phyloP scores from a whole-genome alignment of 495 filamentous ascomycete species.

The Parmelia sp. region DNA sequence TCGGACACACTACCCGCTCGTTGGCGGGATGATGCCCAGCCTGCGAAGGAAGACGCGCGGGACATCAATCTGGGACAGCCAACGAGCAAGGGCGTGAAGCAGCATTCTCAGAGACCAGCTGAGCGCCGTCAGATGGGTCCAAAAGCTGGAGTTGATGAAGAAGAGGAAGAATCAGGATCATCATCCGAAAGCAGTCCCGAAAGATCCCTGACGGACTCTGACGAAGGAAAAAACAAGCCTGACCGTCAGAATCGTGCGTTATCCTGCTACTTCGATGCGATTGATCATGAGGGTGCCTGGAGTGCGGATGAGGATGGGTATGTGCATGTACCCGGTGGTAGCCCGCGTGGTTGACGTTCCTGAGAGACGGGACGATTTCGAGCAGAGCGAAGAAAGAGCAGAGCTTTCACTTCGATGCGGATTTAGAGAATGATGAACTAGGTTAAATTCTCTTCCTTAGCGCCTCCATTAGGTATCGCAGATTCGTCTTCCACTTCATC shows the following conservation, averaged over 20 bases:
- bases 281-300: not conserved
- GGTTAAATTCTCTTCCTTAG: not conserved
- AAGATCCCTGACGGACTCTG: not conserved
- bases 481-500: constrained; percentile 41
- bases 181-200: not conserved
- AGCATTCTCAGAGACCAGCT: not conserved
- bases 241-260: not conserved
- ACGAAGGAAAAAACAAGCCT: not conserved
- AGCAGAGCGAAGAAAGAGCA: not conserved
- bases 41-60: not conserved
- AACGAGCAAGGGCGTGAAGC: not conserved
- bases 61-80: not conserved
- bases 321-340: not conserved
- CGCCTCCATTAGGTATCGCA: constrained; percentile 1
- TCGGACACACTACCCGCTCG: not conserved
- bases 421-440: not conserved
- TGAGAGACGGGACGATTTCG: not conserved
- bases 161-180: not conserved
- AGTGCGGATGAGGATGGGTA: not conserved
- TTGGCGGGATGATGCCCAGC: not conserved
- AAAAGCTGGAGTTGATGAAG: not conserved
- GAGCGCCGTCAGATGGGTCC: not conserved
- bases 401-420: not conserved
- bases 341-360: not conserved
- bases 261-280: not conserved